Evolutionary conservation across 257 asterid genomes (phyloP).

Genomic region (Solanum raphanifolium): DNA sequence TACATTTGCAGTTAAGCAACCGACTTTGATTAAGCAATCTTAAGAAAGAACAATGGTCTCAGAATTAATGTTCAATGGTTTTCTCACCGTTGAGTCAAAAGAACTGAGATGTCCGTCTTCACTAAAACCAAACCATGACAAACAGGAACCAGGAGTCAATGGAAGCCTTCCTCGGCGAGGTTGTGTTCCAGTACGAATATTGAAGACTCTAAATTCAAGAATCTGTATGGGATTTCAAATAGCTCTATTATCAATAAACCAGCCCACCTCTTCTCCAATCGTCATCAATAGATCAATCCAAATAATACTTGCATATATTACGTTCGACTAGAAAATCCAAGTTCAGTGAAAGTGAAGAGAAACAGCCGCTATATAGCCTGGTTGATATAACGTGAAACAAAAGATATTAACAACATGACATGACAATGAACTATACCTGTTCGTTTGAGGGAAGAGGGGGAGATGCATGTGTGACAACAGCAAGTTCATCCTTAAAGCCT

Average conservation of each 20-base stretch:
- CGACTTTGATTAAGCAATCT: not conserved
- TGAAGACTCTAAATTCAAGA: slow-evolving; percentile 79
- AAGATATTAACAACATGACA: not conserved
- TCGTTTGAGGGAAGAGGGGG: slow-evolving; percentile 80
- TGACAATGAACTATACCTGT: slow-evolving; percentile 44
- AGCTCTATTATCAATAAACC: not conserved
- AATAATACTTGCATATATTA: not conserved
- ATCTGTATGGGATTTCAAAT: slow-evolving; percentile 34
- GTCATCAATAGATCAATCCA: not conserved
- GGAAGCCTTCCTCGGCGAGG: slow-evolving; percentile 61
- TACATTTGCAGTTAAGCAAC: slow-evolving; percentile 15
- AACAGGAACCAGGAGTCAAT: slow-evolving; percentile 83
- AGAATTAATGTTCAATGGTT: not conserved
- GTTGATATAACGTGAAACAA: not conserved
- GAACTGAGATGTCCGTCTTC: slow-evolving; percentile 91
- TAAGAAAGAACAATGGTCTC: not conserved
- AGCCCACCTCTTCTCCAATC: not conserved
- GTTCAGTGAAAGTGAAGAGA: not conserved
- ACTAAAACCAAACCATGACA: slow-evolving; percentile 90
- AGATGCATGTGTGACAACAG: slow-evolving; percentile 71
- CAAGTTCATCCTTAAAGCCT: slow-evolving; percentile 82
- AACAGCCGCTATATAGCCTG: not conserved
- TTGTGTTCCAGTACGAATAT: slow-evolving; percentile 42
- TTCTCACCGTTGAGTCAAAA: slow-evolving; percentile 81
- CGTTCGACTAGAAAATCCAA: not conserved